Base-by-base conservation (phyloP, 2,329 filamentous ascomycete genomes). In the Emericellopsis atlantica region DNA sequence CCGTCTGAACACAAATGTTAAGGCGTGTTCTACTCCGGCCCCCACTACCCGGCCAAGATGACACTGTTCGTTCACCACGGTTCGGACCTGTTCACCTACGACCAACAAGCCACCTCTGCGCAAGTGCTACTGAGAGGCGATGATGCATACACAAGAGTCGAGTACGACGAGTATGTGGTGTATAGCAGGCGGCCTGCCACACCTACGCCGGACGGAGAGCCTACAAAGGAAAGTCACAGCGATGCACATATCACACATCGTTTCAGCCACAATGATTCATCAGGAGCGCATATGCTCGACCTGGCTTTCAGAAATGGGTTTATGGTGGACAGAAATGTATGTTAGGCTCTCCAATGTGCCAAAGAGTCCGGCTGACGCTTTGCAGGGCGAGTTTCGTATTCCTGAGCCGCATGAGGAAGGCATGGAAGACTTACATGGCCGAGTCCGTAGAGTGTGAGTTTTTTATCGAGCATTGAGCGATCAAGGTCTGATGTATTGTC, bases 111-210 rank as follows among this genome's bases (percentile, higher is more conserved):
- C 37, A 52, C 57, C 36, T 54, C 56, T 33, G 49, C 48, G n/a
- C 55, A 58, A 39, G 51, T 61, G 35, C 51, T 61, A n/a, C 49
- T 62, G 36, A 52, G 48, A 6, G 49, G 53, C 9, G 45, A 53
- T 5, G 47, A 48, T 5, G 46, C 51, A 6, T 48, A 47, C 29
- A 61, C 59, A 18, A 55, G 56, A 40, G 49, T 60, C 24, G 60
- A 56, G 40, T 62, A 60, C 32, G 59, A 62, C 29, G 59, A 62
- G 47, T 62, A 61, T 37, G 59, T 60, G 21, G 58, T 61, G 33
- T 62, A 58, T 33, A 54, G 52, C 35, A 46, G 49, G 40, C 41
- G 44, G 21, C 32, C 32, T 7, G 32, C 9, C 4, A 40, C 16
- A 5, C 39, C 39, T 8, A 8, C 21, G 14, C 7, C 11, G 9